A percentile compares a stretch with the other conserved stretches of the same genome.
Evolutionary conservation across 2,329 filamentous ascomycete genomes (phyloP).

Genomic region (Aspergillus intermedius): DNA sequence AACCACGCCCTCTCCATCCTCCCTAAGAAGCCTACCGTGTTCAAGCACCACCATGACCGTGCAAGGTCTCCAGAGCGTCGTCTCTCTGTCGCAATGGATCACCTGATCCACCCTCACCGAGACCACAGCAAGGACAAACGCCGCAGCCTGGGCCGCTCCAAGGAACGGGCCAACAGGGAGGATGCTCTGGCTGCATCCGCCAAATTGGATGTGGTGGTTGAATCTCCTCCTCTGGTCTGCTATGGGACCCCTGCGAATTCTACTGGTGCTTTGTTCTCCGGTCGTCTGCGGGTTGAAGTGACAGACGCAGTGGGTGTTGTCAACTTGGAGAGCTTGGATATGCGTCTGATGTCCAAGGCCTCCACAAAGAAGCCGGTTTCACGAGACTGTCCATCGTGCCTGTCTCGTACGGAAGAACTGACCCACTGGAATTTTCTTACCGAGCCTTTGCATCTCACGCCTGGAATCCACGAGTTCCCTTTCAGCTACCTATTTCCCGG

Average conservation of each 20-base stretch:
- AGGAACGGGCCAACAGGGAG: conserved; percentile 28
- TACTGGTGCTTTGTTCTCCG: conserved; percentile 77
- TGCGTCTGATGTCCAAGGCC: conserved; percentile 63
- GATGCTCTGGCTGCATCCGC: conserved; percentile 37
- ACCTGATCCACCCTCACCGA: conserved; percentile 37
- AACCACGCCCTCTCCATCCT: conserved; percentile 1
- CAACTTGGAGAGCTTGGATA: conserved; percentile 62
- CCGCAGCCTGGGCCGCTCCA: conserved; percentile 32
- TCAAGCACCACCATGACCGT: conserved; percentile 19
- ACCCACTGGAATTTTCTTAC: conserved; percentile 73
- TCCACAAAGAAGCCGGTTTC: conserved; percentile 77
- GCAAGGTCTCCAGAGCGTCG: conserved; percentile 34
- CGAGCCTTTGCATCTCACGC: conserved; percentile 37
- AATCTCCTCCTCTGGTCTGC: conserved; percentile 81
- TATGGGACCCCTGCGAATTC: conserved; percentile 69
- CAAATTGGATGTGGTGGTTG: conserved; percentile 59
- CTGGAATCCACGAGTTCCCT: conserved; percentile 69
- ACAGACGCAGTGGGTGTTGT: conserved; percentile 57
- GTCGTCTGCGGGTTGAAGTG: conserved; percentile 69
- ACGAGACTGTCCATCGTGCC: conserved; percentile 71
- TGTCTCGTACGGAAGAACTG: conserved; percentile 63
- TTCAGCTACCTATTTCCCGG: conserved; percentile 84
- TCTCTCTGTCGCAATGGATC: conserved; percentile 38
- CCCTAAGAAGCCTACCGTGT: conserved; percentile 21
- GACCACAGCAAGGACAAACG: conserved; percentile 39